phyloP scores from a whole-genome alignment of 148 eudicot species.

The Cornus florida region DNA sequence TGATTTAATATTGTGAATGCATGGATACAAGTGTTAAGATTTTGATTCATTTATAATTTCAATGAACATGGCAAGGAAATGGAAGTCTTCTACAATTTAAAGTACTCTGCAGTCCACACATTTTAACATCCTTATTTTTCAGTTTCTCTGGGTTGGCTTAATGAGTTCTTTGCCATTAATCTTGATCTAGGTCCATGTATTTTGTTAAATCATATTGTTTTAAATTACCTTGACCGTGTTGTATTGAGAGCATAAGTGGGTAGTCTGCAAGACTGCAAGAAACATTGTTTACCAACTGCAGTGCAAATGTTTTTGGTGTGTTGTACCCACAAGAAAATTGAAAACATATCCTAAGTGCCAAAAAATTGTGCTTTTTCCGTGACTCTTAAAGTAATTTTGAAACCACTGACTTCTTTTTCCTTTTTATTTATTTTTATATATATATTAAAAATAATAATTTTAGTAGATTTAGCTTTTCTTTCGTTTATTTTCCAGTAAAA shows the following conservation, averaged over 20 bases:
- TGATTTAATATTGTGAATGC: too few relatives aligned
- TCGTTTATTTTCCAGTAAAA: neutral
- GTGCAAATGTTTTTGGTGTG: neutral
- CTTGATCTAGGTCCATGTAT: neutral
- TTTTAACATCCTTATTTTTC: too few relatives aligned
- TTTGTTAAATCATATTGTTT: neutral
- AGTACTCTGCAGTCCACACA: too few relatives aligned
- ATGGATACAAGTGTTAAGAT: neutral
- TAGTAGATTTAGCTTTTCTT: neutral
- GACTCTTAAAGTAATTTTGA: neutral
- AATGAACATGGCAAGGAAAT: neutral
- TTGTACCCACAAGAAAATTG: neutral
- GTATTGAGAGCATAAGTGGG: too few relatives aligned
- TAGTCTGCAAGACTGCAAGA: too few relatives aligned
- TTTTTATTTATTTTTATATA: too few relatives aligned
- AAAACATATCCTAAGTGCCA: neutral
- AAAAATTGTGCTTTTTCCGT: neutral
- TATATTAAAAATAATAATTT: too few relatives aligned
- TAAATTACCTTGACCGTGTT: too few relatives aligned
- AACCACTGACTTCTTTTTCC: too few relatives aligned
- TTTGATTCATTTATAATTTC: neutral
- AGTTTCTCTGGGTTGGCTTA: too few relatives aligned
- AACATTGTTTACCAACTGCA: neutral
- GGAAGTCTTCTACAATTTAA: too few relatives aligned
- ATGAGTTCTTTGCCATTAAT: neutral